Base-by-base conservation (phyloP, 345 rosid genomes). In the Psidium friedrichsthalianum region DNA sequence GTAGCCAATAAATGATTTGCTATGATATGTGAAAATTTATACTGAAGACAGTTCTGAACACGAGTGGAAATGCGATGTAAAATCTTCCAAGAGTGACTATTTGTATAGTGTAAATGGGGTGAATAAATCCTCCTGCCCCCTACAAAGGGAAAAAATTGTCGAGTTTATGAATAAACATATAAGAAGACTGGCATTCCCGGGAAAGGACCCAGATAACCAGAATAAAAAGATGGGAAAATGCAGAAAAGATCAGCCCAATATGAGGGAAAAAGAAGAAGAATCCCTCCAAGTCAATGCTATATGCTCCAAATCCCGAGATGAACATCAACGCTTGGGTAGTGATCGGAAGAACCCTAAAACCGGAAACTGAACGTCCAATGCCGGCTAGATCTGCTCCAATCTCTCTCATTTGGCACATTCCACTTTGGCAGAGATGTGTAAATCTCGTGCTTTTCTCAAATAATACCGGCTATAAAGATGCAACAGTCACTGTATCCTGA, bases 291-390 rank as follows among this genome's bases (percentile, higher is more conserved):
- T 69, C 78, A 69, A 40, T 69, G 78, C 78, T 36, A 5, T 36
- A 36, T 69, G 47, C 78, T 69, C 25, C 6, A 32, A 32, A 69
- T 69, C 25, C 78, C 3, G 78, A 69, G 36, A 69, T 44, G 51
- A 87, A 90, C 92, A 87, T 80, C 88, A 83, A 84, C 90, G 89
- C 92, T 91, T 89, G 92, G 90, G 88, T 90, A 84, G 89, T 85
- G 93, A 88, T 91, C 88, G 88, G 91, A 91, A 88, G 89, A 88
- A 87, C 87, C 88, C 88, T 61, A 59, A 54, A 82, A 88, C 90
- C 76, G 20, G 57, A 87, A n/a, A 82, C 58, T 80, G 51, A 51
- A 74, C 59, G 88, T 86, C 88, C 44, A 21, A 56, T 40, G 40
- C 54, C 49, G 36, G 83, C 51, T 69, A 69, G 78, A 69, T 36